phyloP scores from a whole-genome alignment of 2,329 filamentous ascomycete species.

The Paecilomyces formosus region DNA sequence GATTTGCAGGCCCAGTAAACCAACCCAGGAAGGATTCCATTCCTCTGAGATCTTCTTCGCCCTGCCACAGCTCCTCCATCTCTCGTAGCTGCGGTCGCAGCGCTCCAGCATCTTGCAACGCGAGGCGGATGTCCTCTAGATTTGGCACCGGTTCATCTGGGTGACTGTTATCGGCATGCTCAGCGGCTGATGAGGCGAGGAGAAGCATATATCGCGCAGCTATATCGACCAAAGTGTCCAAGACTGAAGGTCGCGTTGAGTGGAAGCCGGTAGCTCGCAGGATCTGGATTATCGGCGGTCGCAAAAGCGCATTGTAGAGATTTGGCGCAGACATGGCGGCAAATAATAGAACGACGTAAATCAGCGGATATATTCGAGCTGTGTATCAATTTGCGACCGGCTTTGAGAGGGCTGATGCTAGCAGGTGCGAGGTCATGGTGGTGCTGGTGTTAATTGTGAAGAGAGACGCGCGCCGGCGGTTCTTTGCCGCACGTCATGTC shows the following conservation, averaged over 20 bases:
- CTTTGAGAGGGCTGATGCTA: background rate
- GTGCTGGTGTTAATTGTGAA: background rate
- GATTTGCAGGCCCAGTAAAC: conserved; percentile 66
- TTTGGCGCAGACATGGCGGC: conserved; percentile 38
- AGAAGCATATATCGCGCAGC: conserved; percentile 71
- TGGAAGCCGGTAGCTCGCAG: conserved; percentile 88
- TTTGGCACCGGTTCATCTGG: conserved; percentile 53
- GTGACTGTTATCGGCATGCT: conserved; percentile 64
- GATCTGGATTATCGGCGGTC: conserved; percentile 82
- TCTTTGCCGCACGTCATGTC: background rate
- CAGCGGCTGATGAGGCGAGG: conserved; percentile 64
- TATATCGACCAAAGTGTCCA: conserved; percentile 83
- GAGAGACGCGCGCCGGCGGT: background rate
- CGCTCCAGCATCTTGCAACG: conserved; percentile 72
- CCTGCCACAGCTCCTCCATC: conserved; percentile 61
- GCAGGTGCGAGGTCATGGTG: background rate
- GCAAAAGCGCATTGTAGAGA: conserved; percentile 70
- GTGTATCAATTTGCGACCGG: background rate
- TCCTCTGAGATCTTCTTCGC: conserved; percentile 69
- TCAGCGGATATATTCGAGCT: background rate
- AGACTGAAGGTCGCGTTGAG: conserved; percentile 67
- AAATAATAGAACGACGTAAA: background rate
- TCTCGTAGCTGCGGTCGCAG: conserved; percentile 61
- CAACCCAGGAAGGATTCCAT: conserved; percentile 72
- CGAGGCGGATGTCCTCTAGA: conserved; percentile 75